A percentile compares a stretch with the other conserved stretches of the same genome.
Conservation (phyloP, 257 asterid species). For the Jacaranda copaia region DNA sequence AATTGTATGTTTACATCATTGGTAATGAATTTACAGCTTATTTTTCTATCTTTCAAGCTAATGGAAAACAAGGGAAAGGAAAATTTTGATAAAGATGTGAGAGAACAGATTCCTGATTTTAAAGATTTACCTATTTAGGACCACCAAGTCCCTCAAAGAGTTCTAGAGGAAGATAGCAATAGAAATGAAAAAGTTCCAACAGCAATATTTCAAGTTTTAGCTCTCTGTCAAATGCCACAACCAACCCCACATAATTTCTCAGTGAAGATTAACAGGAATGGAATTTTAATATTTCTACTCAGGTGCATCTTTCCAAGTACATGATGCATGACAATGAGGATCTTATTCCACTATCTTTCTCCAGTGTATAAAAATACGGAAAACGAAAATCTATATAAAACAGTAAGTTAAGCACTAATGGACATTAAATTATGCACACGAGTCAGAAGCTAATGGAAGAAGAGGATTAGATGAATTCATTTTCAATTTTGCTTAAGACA, state of each 20-base stretch:
- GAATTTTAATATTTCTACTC: neutral
- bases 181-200: neutral
- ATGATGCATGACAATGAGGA: constrained; percentile 6
- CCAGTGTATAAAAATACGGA: neutral
- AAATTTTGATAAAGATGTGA: neutral
- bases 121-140: neutral
- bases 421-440: too few species aligned
- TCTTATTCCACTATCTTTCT: neutral
- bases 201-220: constrained; percentile 11
- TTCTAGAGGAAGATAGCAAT: neutral
- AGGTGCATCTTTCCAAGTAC: constrained; percentile 8
- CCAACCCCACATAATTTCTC: neutral
- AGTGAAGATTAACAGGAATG: too few species aligned
- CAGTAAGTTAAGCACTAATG: too few species aligned
- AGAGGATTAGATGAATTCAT: too few species aligned
- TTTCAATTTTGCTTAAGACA: too few species aligned
- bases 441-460: too few species aligned
- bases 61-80: neutral
- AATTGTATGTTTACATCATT: neutral
- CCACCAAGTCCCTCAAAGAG: neutral
- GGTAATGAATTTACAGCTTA: neutral
- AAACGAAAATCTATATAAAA: too few species aligned
- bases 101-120: constrained; percentile 15
- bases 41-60: constrained; percentile 1
- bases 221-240: neutral